Conservation (phyloP, 2,329 filamentous ascomycete genomes). For the Apiospora arundinis region DNA sequence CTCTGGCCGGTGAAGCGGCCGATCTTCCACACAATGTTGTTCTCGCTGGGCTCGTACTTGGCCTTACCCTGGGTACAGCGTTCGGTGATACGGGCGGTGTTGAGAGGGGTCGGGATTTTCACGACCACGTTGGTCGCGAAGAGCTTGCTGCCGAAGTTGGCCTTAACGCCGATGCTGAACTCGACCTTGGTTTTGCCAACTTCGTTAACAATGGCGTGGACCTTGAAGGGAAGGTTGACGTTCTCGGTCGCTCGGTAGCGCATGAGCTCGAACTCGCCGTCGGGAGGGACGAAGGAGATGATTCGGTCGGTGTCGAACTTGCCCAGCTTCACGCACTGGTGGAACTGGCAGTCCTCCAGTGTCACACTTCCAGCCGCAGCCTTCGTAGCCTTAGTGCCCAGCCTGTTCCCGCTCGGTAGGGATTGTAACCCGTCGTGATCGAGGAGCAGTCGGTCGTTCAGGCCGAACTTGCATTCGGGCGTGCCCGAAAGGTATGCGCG, state of each 20-base stretch:
- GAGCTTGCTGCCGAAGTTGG: slow-evolving; percentile 94
- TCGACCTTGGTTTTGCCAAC: slow-evolving; percentile 97
- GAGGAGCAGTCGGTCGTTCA: slow-evolving; percentile 94
- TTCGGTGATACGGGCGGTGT: slow-evolving; percentile 93
- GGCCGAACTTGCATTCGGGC: slow-evolving; percentile 97
- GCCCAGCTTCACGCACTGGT: slow-evolving; percentile 97
- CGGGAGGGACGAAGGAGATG: slow-evolving; percentile 95
- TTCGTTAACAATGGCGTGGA: slow-evolving; percentile 98
- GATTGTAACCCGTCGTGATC: slow-evolving; percentile 74
- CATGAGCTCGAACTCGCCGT: slow-evolving; percentile 99
- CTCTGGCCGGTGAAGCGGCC: slow-evolving; percentile 97
- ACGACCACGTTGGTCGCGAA: slow-evolving; percentile 97
- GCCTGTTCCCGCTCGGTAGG: slow-evolving; percentile 75
- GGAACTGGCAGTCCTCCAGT: slow-evolving; percentile 97
- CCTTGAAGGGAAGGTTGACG: slow-evolving; percentile 97
- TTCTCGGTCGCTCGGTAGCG: slow-evolving; percentile 98
- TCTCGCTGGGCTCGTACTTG: slow-evolving; percentile 97
- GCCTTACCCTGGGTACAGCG: slow-evolving; percentile 95
- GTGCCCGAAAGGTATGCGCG: slow-evolving; percentile 95
- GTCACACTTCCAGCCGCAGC: slow-evolving; percentile 95
- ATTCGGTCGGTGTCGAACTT: slow-evolving; percentile 97
- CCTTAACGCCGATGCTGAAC: slow-evolving; percentile 96
- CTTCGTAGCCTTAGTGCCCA: slow-evolving; percentile 88
- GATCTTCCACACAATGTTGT: slow-evolving; percentile 99
- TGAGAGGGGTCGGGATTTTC: slow-evolving; percentile 92